Base-by-base conservation (phyloP, 140 eudicot genomes). In the Stevia rebaudiana region DNA sequence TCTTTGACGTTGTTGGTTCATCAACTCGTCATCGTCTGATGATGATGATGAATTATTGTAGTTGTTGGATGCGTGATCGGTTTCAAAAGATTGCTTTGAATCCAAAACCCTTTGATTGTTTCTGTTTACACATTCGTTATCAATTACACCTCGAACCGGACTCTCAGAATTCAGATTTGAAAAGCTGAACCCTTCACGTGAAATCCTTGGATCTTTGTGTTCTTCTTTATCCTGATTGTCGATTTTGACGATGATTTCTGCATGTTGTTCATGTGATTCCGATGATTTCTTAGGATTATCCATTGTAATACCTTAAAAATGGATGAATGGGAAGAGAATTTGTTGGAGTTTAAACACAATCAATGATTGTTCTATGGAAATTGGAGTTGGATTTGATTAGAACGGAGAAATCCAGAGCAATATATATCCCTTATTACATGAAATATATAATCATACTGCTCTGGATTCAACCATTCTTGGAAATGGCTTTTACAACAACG, bases 191-290 rank as follows among this genome's bases (percentile, higher is more conserved):
- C 56, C 21, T 2, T 46, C 30, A 3, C 17, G 74, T 22, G 49
- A 6, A 11, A 15, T 10, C 55, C 17, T 40, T 17, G 31, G 18
- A 36, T 11, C 48, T 2, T 25, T 54, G 1, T 6, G 10, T 8
- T 25, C 39, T 37, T 23, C 30, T 41, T 58, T 60, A 16, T 43
- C 57, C 28, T 48, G 61, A 35, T 40, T 52, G 36, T 82, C 86
- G 13, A 88, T 83, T 39, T 88, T 80, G 10, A 88, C 90, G 53
- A 88, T 76, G 61, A 88, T 76, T 16, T 85, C 88, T 13, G 63
- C 35, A 10, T 67, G 43, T 1, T 44, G 44, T 31, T 36, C 3
- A 39, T 63, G 41, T 36, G 41, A 58, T 49, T 74, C 57, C 10
- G 35, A 31, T 52, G 71, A 21, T 51, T 63, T 53, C 30, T 31